Evolutionary conservation across 805 yeast genomes (phyloP).

Genomic region (Saturnispora galanensis): DNA sequence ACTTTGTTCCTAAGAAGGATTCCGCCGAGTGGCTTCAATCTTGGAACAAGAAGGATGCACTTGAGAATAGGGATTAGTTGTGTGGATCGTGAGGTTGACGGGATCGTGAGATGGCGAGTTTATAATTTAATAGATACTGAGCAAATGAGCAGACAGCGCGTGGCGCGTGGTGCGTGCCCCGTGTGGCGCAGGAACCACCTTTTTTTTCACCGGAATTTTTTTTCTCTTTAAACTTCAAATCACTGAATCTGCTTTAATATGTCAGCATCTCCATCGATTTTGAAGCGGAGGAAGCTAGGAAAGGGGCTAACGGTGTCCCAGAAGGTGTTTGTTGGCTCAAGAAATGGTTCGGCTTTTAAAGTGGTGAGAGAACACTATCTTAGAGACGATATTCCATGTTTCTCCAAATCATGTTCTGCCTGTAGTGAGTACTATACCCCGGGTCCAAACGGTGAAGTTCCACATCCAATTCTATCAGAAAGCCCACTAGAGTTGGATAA

Average conservation of each 20-base stretch:
- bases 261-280: conserved; percentile 1
- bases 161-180: not conserved
- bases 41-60: conserved; percentile 56
- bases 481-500: conserved; percentile 40
- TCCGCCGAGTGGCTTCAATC: conserved; percentile 52
- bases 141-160: not conserved
- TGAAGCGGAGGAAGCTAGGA: conserved; percentile 34
- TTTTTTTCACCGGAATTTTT: not conserved
- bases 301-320: conserved; percentile 61
- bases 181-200: not conserved
- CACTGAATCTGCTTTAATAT: not conserved
- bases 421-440: conserved; percentile 51
- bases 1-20: conserved; percentile 67
- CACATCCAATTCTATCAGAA: conserved; percentile 55
- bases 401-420: conserved; percentile 54
- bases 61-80: conserved; percentile 35
- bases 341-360: conserved; percentile 84
- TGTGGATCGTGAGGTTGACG: too few relatives aligned
- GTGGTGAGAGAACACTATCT: conserved; percentile 91
- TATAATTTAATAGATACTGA: not conserved
- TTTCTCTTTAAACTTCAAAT: not conserved
- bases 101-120: not conserved
- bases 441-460: conserved; percentile 59
- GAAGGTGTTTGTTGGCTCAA: conserved; percentile 85
- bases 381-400: conserved; percentile 87